Conservation (phyloP, 1,284 basidiomycete genomes). For the Papiliotrema flavescens region DNA sequence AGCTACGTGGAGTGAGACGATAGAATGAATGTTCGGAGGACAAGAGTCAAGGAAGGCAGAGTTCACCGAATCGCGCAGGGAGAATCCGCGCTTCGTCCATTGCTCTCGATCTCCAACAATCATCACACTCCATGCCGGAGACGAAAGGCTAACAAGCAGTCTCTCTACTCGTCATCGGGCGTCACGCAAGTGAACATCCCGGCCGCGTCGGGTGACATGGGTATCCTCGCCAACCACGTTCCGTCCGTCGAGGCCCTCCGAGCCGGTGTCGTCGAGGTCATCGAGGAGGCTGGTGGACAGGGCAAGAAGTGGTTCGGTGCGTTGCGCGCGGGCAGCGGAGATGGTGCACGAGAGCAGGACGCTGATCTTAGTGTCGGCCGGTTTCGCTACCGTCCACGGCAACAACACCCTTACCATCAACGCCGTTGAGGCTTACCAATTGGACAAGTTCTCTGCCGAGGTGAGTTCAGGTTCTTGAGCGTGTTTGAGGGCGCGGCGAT, state of each 20-base stretch:
- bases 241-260: conserved; percentile 88
- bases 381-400: conserved; percentile 96
- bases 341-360: neutral
- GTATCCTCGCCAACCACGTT: conserved; percentile 95
- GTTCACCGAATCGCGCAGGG: too few relatives aligned
- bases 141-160: conserved; percentile 54
- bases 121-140: too few relatives aligned
- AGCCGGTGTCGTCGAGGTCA: conserved; percentile 87
- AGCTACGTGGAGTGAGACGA: too few relatives aligned
- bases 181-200: conserved; percentile 92
- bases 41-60: too few relatives aligned
- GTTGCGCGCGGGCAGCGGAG: conserved; percentile 29
- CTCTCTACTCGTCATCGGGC: conserved; percentile 79
- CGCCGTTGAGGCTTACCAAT: conserved; percentile 90
- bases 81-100: too few relatives aligned
- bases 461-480: too few relatives aligned
- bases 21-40: too few relatives aligned
- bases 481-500: too few relatives aligned
- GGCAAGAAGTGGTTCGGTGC: conserved; percentile 93
- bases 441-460: conserved; percentile 65
- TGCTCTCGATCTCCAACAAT: too few relatives aligned
- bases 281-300: conserved; percentile 65
- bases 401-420: conserved; percentile 97
- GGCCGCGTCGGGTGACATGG: conserved; percentile 95
- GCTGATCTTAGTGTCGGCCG: conserved; percentile 73